Conservation (phyloP, 257 asterid genomes). For the Salvia rosmarinus region DNA sequence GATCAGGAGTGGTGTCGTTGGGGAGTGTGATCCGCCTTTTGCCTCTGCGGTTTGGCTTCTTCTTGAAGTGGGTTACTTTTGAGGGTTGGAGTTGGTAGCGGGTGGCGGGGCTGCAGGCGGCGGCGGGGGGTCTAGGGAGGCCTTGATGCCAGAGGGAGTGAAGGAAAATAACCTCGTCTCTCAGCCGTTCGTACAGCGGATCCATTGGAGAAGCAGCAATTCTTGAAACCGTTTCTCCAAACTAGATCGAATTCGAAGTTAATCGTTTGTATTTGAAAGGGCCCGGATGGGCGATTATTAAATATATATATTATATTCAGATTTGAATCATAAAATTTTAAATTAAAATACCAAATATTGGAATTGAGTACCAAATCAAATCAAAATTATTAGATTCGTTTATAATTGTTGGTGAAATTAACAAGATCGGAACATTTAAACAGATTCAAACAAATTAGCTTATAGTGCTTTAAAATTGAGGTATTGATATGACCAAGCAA, state of each 20-base stretch:
- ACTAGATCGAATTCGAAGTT: background rate
- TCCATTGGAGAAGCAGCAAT: slow-evolving; percentile 47
- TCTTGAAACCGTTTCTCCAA: background rate
- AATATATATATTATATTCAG: too few species aligned
- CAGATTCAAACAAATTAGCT: too few species aligned
- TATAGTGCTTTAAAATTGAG: too few species aligned
- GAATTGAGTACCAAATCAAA: too few species aligned
- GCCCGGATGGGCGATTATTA: too few species aligned
- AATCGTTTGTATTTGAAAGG: background rate
- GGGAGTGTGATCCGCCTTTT: slow-evolving; percentile 1
- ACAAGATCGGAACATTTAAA: too few species aligned
- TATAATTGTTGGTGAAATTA: too few species aligned
- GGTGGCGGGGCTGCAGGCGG: background rate
- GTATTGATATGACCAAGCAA: too few species aligned
- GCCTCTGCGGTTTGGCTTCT: slow-evolving; percentile 10
- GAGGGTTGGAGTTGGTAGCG: slow-evolving; percentile 41
- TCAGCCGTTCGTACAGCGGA: slow-evolving; percentile 49
- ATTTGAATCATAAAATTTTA: too few species aligned
- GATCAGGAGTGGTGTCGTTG: slow-evolving; percentile 19
- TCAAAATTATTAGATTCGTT: too few species aligned
- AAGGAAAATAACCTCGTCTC: slow-evolving; percentile 71
- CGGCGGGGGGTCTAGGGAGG: slow-evolving; percentile 46
- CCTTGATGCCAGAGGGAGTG: slow-evolving; percentile 78
- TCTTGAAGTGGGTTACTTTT: slow-evolving; percentile 45
- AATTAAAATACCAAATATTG: too few species aligned